Base-by-base conservation (phyloP, 768 basidiomycete genomes). In the Collybia sordida region DNA sequence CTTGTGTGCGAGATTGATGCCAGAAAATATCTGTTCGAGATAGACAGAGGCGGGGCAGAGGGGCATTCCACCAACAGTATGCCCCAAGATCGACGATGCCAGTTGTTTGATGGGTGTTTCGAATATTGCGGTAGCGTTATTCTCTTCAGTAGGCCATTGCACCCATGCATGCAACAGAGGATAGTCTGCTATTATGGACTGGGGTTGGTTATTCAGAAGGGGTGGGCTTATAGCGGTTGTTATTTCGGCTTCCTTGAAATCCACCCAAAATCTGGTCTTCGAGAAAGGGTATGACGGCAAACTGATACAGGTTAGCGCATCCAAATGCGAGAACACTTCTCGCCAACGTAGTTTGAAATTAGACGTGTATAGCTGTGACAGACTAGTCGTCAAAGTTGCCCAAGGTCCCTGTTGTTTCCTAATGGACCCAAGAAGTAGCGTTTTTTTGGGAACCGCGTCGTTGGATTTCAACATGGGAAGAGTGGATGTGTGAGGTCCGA, bases 21-120 rank as follows among this genome's bases (percentile, higher is more conserved):
- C 78, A 5, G 79, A 74, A 28, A 78, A 63, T 0, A 71, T 78
- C 36, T 81, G 74, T 54, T 87, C 84, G 11, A 82, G 59, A 54
- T 86, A 86, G 1, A 86, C 75, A 0, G 84, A 86, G 1, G 82
- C 86, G 8, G 86, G 85, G 54, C 85, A 87, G 4, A 86, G 70
- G 0, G 81, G 70, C 27, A 72, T 48, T 3, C 74, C 79, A 5
- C 72, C 78, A 6, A 88, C 84, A n/a, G 59, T 69, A 50, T 88
- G 86, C 0, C 85, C 83, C 18, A 62, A 52, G 6, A 88, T 81
- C 49, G 71, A 74, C 12, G 57, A 51, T 12, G 69, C 71, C 6
- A 88, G 48, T 37, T 64, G 58, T 3, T 51, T 46, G 17, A 83
- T 72, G 0, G 83, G 77, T 0, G 79, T 81, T 61, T 83, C 75